Percentiles rank a stretch among this genome's conserved stretches.
These are phyloP conservation scores for Phaeosphaeriaceae sp. DNA, from an alignment of 2,329 filamentous ascomycete genomes.

Conservation along the genomic window DNA sequence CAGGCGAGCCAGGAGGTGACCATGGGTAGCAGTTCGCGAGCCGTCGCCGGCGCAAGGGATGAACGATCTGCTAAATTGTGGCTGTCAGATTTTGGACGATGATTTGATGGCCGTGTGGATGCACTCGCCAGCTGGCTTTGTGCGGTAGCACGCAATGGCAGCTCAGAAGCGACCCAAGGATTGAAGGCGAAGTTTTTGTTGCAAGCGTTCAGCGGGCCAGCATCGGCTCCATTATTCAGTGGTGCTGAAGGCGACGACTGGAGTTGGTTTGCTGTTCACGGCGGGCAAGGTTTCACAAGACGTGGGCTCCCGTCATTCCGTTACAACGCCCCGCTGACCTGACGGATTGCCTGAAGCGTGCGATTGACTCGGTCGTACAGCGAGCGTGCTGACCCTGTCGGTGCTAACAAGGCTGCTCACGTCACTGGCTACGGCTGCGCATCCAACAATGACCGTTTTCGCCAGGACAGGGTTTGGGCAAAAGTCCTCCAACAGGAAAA, in stretches of 20 bases:
- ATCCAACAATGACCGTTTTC: slow-evolving; percentile 27
- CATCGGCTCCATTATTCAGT: slow-evolving; percentile 26
- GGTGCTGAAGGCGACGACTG: background rate
- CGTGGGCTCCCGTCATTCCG: slow-evolving; percentile 20
- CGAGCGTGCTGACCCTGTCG: slow-evolving; percentile 16
- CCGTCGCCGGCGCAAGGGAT: slow-evolving; percentile 33
- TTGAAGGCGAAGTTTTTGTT: background rate
- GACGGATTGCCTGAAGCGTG: slow-evolving; percentile 36
- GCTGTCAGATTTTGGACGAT: slow-evolving; percentile 32
- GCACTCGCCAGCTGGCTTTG: slow-evolving; percentile 26
- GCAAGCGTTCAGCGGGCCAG: slow-evolving; percentile 23
- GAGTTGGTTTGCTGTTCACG: slow-evolving; percentile 9
- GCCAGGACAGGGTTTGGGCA: slow-evolving; percentile 18
- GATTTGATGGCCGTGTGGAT: slow-evolving; percentile 36
- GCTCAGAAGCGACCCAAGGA: slow-evolving; percentile 21
- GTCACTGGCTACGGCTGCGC: slow-evolving; percentile 33
- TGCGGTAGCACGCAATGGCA: slow-evolving; percentile 28
- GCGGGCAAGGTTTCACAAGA: slow-evolving; percentile 24
- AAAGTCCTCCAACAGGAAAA: slow-evolving; percentile 23
- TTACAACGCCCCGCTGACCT: slow-evolving; percentile 36
- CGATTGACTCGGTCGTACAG: slow-evolving; percentile 31
- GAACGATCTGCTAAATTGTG: slow-evolving; percentile 31
- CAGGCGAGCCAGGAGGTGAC: slow-evolving; percentile 13
- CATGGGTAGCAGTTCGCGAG: slow-evolving; percentile 27
- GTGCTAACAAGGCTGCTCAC: slow-evolving; percentile 26